A percentile compares a stretch with the other conserved stretches of the same genome.
These are phyloP conservation scores for Cymbidium sinense DNA, from an alignment of 106 monocot species.

Conservation along the genomic window DNA sequence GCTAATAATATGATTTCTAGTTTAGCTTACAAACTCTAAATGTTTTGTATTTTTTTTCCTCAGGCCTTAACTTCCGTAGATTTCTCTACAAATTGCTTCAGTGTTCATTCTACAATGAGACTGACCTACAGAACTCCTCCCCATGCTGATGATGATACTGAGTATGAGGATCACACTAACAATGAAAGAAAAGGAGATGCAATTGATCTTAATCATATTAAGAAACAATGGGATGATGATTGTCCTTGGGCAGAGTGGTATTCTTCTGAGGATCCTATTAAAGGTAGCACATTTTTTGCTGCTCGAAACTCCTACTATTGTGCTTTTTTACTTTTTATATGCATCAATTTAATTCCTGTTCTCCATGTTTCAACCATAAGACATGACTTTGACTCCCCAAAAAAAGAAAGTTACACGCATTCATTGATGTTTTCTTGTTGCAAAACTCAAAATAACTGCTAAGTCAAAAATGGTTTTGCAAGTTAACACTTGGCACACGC, in stretches of 20 bases:
- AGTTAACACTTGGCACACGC: not conserved
- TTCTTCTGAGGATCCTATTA: slow-evolving; percentile 94
- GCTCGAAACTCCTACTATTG: not conserved
- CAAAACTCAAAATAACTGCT: not conserved
- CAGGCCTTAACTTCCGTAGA: slow-evolving; percentile 63
- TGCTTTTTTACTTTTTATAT: not conserved
- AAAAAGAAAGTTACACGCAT: not conserved
- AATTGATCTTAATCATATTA: slow-evolving; percentile 20
- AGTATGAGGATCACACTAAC: slow-evolving; percentile 21
- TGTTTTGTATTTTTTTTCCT: slow-evolving; percentile 15
- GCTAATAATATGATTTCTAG: not conserved
- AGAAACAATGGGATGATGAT: slow-evolving; percentile 87
- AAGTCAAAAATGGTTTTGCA: not conserved
- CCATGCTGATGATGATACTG: slow-evolving; percentile 48
- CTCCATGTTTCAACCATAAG: not conserved
- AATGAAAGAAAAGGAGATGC: slow-evolving; percentile 30
- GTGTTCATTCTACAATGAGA: slow-evolving; percentile 78
- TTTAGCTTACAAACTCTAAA: not conserved
- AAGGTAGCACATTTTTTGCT: slow-evolving; percentile 34
- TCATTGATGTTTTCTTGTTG: not conserved
- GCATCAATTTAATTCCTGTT: not conserved
- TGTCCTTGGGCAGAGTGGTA: slow-evolving; percentile 99
- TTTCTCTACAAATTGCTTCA: slow-evolving; percentile 53
- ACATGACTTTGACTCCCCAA: not conserved
- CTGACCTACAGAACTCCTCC: slow-evolving; percentile 82